Evolutionary conservation across 371 early-diverging fungal species (phyloP), one percentile per base, ranked within the genome.

Genomic region (Actinomortierella ambigua): DNA sequence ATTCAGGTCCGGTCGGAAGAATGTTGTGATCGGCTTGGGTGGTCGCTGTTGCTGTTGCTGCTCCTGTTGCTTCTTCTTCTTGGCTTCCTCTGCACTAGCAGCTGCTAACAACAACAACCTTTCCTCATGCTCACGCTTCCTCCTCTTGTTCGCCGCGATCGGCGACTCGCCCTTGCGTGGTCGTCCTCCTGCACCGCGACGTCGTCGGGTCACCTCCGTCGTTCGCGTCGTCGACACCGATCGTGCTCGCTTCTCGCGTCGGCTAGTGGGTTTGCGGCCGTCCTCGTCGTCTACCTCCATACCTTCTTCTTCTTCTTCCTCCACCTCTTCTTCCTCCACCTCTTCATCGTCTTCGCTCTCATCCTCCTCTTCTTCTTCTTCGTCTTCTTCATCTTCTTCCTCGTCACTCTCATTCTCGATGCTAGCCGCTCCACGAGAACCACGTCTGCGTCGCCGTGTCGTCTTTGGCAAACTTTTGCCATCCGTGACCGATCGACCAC

Each of bases 21-120:
- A 65, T 28, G 70, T 53, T 23, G 61, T 58, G 59, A 60, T 59
- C 41, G 73, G 58, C 50, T 68, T 57, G 42, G 66, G 61, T 52
- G 73, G 42, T 5, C 58, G 50, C 9, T 65, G 60, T n/a, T 62
- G 73, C 40, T 61, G 55, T 15, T 42, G 41, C 22, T 59, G 7
- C 18, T 23, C 15, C 2, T 57, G 26, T 42, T 59, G 29, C 43
- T 73, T 27, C 49, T 53, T 39, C n/a, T 41, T 24, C 49, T 53
- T 61, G 14, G 61, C 44, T 44, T 34, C 34, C 11, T 4, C 34
- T 34, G 34, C 34, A 34, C n/a, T n/a, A n/a, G n/a, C n/a, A n/a
- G n/a, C n/a, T n/a, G n/a, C n/a, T n/a, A n/a, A n/a, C n/a, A n/a
- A n/a, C n/a, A n/a, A n/a, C n/a, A n/a, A n/a, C n/a, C n/a, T n/a